These are phyloP conservation scores for Tetrahymena thermophila DNA, from an alignment of 73 alveolate species.

Conservation along the genomic window DNA sequence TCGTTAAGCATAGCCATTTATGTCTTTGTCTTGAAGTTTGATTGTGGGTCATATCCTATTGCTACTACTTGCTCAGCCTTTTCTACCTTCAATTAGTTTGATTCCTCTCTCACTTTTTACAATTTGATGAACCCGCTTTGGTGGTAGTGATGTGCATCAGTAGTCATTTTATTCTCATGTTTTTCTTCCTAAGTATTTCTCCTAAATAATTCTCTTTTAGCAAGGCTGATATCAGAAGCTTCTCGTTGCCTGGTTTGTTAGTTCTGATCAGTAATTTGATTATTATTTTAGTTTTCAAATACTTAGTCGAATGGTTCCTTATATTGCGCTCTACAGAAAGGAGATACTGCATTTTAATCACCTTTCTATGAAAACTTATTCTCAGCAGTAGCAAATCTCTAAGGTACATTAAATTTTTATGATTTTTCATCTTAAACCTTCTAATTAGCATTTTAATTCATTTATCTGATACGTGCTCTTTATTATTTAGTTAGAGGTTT, in stretches of 20 bases:
- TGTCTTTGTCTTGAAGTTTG: neutral
- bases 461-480: neutral
- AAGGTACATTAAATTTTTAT: neutral
- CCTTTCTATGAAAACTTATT: neutral
- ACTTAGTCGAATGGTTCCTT: neutral
- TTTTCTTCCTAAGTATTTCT: neutral
- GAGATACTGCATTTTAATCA: neutral
- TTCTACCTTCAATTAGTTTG: neutral
- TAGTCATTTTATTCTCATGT: neutral
- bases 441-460: neutral
- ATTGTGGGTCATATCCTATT: neutral
- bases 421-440: too few species aligned
- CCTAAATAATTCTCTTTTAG: neutral
- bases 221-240: neutral
- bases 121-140: neutral
- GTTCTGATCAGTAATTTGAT: neutral
- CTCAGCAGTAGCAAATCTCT: neutral
- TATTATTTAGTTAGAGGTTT: neutral
- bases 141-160: neutral
- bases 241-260: neutral
- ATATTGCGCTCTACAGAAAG: neutral
- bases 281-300: neutral
- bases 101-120: neutral
- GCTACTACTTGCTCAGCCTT: neutral
- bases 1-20: neutral